Evolutionary conservation across 148 eudicot species (phyloP).

Genomic region (Silene uniflora): DNA sequence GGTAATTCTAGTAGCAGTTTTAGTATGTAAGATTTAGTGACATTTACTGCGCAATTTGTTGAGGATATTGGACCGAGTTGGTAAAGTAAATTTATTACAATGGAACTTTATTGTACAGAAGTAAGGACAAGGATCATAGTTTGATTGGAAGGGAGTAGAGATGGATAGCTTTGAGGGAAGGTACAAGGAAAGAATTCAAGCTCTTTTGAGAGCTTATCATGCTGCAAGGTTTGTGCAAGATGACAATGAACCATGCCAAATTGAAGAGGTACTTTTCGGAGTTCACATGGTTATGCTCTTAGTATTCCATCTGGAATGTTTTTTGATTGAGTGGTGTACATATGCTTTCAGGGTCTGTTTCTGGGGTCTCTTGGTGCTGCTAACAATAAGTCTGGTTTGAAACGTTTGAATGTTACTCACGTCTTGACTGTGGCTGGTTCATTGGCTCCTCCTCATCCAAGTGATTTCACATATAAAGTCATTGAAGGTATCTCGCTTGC

Average conservation of each 20-base stretch:
- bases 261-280: slow-evolving; percentile 54
- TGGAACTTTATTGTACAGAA: not conserved
- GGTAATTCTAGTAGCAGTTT: no score
- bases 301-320: no score
- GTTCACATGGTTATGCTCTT: not conserved
- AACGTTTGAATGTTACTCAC: slow-evolving; percentile 76
- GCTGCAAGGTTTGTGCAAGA: slow-evolving; percentile 37
- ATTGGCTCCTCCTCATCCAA: slow-evolving; percentile 46
- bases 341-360: no score
- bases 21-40: no score
- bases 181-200: no score
- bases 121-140: not conserved
- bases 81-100: not conserved
- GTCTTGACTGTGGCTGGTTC: slow-evolving; percentile 61
- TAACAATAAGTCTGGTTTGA: no score
- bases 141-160: slow-evolving; percentile 16
- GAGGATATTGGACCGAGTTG: not conserved
- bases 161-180: slow-evolving; percentile 42
- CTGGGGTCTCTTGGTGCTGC: no score
- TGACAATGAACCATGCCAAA: slow-evolving; percentile 64
- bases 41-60: not conserved
- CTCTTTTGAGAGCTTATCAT: no score
- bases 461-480: slow-evolving; percentile 61
- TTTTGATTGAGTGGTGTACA: no score
- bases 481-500: slow-evolving; percentile 41